Conservation (phyloP, 2,329 filamentous ascomycete genomes). For the Colletotrichum eremochloae region DNA sequence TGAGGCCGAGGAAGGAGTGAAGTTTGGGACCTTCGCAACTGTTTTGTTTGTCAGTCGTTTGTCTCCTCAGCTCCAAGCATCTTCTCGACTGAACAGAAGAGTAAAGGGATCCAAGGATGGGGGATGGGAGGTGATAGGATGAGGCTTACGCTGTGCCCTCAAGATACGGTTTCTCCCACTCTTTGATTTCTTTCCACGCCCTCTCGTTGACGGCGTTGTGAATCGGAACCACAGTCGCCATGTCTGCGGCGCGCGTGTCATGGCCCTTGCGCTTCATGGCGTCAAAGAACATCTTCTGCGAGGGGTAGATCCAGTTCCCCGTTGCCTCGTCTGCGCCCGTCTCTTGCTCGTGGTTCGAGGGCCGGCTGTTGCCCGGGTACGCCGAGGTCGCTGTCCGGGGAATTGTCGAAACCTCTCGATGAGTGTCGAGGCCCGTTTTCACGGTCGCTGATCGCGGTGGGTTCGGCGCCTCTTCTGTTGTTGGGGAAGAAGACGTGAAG, state of each 20-base stretch:
- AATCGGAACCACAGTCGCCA: conserved; percentile 93
- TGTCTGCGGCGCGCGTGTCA: conserved; percentile 78
- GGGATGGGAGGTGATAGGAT: neutral
- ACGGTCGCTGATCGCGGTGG: conserved; percentile 27
- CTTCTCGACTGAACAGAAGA: neutral
- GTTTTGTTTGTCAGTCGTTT: neutral
- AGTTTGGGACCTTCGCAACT: conserved; percentile 82
- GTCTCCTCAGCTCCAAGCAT: neutral
- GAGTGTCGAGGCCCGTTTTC: conserved; percentile 65
- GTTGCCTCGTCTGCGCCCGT: conserved; percentile 75
- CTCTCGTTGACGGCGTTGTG: conserved; percentile 99
- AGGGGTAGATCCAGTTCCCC: conserved; percentile 98
- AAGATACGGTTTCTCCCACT: conserved; percentile 83
- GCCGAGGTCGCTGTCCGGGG: conserved; percentile 68
- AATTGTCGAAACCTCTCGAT: conserved; percentile 84
- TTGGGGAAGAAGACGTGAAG: conserved; percentile 53
- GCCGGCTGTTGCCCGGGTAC: conserved; percentile 48
- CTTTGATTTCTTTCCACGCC: conserved; percentile 91
- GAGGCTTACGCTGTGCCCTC: conserved; percentile 66
- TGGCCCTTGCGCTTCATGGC: conserved; percentile 94
- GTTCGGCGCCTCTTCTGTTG: conserved; percentile 30
- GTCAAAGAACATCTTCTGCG: conserved; percentile 97
- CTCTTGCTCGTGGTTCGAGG: conserved; percentile 83
- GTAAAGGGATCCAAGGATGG: conserved; percentile 3
- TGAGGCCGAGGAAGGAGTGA: conserved; percentile 84